Evolutionary conservation across 1,284 basidiomycete genomes (phyloP).

Genomic region (Apiotrichum mycotoxinovorans): DNA sequence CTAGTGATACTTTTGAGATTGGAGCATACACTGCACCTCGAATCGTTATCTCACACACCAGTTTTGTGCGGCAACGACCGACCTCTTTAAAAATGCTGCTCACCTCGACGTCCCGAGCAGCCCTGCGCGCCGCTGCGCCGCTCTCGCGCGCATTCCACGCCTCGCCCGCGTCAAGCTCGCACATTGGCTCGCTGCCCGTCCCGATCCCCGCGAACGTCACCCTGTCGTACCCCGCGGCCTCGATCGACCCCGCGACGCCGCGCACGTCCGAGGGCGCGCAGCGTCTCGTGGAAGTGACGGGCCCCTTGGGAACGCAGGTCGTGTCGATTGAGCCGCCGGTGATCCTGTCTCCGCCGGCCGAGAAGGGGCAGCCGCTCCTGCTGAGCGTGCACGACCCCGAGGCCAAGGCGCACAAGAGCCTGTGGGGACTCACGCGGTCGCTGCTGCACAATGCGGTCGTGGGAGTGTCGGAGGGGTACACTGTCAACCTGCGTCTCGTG

Average conservation of each 20-base stretch:
- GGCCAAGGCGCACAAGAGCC: conserved; percentile 71
- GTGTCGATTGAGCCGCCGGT: conserved; percentile 67
- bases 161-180: conserved; percentile 43
- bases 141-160: conserved; percentile 29
- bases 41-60: neutral
- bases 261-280: conserved; percentile 22
- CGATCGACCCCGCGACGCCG: conserved; percentile 32
- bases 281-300: conserved; percentile 55
- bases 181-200: conserved; percentile 79
- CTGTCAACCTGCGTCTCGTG: conserved; percentile 76
- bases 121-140: neutral
- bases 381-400: conserved; percentile 69
- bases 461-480: conserved; percentile 87
- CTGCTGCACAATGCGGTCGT: conserved; percentile 82
- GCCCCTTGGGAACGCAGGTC: conserved; percentile 70
- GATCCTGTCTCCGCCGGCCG: conserved; percentile 41
- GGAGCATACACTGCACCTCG: neutral
- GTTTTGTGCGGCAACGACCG: neutral
- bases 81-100: neutral
- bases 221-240: conserved; percentile 51
- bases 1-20: too few species aligned
- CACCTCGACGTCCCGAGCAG: conserved; percentile 8
- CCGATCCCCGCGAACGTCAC: conserved; percentile 63
- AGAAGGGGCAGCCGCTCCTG: conserved; percentile 21
- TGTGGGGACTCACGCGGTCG: conserved; percentile 92